Evolutionary conservation across 805 yeast species (phyloP), one percentile per base, ranked within the genome.

Genomic region (Wickerhamomyces hampshirensis): DNA sequence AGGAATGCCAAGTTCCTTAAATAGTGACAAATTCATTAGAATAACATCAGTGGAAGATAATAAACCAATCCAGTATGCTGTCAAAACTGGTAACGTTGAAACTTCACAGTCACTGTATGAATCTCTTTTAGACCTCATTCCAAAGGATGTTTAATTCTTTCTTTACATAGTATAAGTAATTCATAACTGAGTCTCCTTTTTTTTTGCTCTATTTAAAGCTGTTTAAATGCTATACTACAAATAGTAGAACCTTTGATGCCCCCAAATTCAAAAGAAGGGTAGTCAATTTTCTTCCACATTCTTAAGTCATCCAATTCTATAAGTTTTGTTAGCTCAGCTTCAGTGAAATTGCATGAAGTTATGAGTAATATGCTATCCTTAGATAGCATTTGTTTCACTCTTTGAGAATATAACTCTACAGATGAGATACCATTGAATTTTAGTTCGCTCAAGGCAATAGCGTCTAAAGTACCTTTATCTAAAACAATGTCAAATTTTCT

Each of bases 381-480:
- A 29, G 69, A 68, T 59, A 93, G 61, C 35, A 85, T 47, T 37
- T 71, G 69, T 31, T 66, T 64, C 15, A 86, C 79, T 24, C 75
- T 78, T 0, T 47, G 44, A 0, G 88, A 77, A 51, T 93, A 91
- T 12, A 75, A 63, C 18, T 80, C 77, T 39, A 73, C 63, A 3
- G 75, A 71, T 13, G 73, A 68, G 39, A 66, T 63, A 10, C 61
- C 62, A 7, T 60, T 69, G 40, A 73, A 73, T 15, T 60, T 69
- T 2, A 65, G 47, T 16, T 81, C 82, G 56, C 86, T 85, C 30
- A 93, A 68, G 0, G 96, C 97, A 43, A 93, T 91, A 5, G 99
- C 99, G 62, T 93, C 99, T 16, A 93, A 63, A 0, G 99, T 93
- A 7, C 99, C 99, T 58, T 93, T 93, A 60, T 93, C 99, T 13